A percentile compares a stretch with the other conserved stretches of the same genome.
phyloP scores from a whole-genome alignment of 2,329 filamentous ascomycete species.

The Trichoderma afroharzianum region DNA sequence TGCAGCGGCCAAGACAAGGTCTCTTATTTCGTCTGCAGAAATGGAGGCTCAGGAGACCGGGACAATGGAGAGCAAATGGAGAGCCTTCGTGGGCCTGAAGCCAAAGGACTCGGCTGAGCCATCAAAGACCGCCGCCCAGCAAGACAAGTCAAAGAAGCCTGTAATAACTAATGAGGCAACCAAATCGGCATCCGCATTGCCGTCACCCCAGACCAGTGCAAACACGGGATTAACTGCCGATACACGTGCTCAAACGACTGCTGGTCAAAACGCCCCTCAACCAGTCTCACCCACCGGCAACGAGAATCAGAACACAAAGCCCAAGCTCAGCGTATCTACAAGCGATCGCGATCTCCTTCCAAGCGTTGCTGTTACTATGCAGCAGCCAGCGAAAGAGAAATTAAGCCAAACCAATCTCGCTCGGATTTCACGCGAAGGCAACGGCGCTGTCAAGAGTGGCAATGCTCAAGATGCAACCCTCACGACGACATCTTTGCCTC shows the following conservation, averaged over 20 bases:
- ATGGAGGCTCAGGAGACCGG: conserved; percentile 30
- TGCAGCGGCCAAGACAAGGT: conserved; percentile 26
- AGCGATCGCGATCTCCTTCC: not conserved
- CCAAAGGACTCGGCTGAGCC: conserved; percentile 5
- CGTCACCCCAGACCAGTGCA: not conserved
- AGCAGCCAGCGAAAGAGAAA: not conserved
- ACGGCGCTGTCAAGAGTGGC: not conserved
- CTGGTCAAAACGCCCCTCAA: not conserved
- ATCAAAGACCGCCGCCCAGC: conserved; percentile 5
- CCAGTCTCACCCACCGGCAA: not conserved
- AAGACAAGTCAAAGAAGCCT: not conserved
- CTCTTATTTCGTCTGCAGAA: conserved; percentile 27
- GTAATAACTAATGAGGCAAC: not conserved
- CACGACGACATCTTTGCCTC: conserved; percentile 23
- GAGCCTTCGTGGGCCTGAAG: conserved; percentile 27
- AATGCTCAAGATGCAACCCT: not conserved
- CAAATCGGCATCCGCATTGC: not conserved
- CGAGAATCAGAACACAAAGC: not conserved
- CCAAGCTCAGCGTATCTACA: not conserved
- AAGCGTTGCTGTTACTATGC: not conserved
- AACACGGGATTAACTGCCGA: not conserved
- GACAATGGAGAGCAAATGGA: conserved; percentile 32
- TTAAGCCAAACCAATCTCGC: not conserved
- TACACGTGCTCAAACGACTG: not conserved
- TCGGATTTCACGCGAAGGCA: not conserved